Evolutionary conservation across 1,284 basidiomycete species (phyloP).

Genomic region (Malassezia slooffiae): DNA sequence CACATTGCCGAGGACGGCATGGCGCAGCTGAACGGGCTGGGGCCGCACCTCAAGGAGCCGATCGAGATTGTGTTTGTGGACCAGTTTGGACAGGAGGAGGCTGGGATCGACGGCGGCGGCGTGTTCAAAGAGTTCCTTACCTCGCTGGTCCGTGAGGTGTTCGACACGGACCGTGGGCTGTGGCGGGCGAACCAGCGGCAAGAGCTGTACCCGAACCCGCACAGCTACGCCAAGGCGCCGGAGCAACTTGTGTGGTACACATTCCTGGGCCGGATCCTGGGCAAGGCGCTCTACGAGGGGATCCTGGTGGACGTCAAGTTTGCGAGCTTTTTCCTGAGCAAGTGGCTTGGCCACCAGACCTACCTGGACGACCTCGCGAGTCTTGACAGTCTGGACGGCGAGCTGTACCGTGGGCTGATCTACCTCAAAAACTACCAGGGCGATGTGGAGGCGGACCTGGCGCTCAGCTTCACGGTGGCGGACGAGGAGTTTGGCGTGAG

Average conservation of each 20-base stretch:
- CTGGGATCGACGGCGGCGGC: constrained; percentile 88
- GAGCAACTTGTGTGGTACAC: constrained; percentile 64
- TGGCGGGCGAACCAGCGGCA: constrained; percentile 83
- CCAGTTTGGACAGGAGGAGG: constrained; percentile 73
- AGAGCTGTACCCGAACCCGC: constrained; percentile 89
- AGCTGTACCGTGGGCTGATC: constrained; percentile 81
- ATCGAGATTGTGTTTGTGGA: constrained; percentile 84
- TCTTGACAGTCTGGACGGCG: constrained; percentile 51
- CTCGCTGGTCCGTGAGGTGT: constrained; percentile 65
- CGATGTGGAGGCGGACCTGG: constrained; percentile 71
- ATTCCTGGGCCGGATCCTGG: constrained; percentile 83
- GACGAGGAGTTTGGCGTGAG: constrained; percentile 85
- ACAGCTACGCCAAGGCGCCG: constrained; percentile 31
- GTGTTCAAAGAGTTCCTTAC: constrained; percentile 98
- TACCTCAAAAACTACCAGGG: constrained; percentile 85
- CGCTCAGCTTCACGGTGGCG: constrained; percentile 78
- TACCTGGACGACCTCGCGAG: constrained; percentile 33
- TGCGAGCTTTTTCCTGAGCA: constrained; percentile 85
- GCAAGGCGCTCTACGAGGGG: constrained; percentile 92
- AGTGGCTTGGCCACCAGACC: constrained; percentile 49
- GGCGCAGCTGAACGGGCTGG: constrained; percentile 55
- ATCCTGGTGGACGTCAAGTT: constrained; percentile 93
- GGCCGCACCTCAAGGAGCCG: constrained; percentile 64
- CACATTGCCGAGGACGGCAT: constrained; percentile 80
- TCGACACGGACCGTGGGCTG: constrained; percentile 83